Evolutionary conservation across 805 yeast species (phyloP).

Genomic region (Lipomyces mesembrius): DNA sequence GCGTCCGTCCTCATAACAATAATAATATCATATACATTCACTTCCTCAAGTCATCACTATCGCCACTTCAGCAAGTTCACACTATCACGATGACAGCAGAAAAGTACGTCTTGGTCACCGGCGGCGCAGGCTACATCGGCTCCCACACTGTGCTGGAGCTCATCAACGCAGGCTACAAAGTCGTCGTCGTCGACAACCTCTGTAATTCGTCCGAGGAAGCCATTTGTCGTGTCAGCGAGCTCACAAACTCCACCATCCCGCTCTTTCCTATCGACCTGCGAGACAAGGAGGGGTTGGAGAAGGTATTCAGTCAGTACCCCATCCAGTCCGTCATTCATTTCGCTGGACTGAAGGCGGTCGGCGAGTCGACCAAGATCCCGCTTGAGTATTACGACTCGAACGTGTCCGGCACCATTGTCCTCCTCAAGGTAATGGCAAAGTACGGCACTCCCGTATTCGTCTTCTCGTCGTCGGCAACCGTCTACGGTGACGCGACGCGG

Average conservation of each 20-base stretch:
- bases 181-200: slow-evolving; percentile 74
- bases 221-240: slow-evolving; percentile 61
- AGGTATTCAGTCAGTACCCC: slow-evolving; percentile 55
- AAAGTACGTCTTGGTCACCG: slow-evolving; percentile 68
- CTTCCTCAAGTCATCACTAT: neutral
- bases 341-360: slow-evolving; percentile 84
- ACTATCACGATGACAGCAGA: slow-evolving; percentile 16
- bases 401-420: slow-evolving; percentile 63
- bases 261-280: slow-evolving; percentile 64
- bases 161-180: slow-evolving; percentile 64
- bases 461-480: slow-evolving; percentile 81
- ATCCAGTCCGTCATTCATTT: slow-evolving; percentile 72
- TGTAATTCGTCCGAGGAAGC: slow-evolving; percentile 70
- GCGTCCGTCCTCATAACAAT: too few species aligned
- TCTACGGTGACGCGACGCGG: slow-evolving; percentile 79
- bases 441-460: slow-evolving; percentile 60
- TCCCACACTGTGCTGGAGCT: slow-evolving; percentile 76
- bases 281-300: slow-evolving; percentile 54
- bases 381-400: slow-evolving; percentile 70
- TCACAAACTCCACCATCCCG: slow-evolving; percentile 53
- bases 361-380: slow-evolving; percentile 73
- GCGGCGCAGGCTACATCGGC: slow-evolving; percentile 88
- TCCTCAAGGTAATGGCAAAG: slow-evolving; percentile 59
- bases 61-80: neutral
- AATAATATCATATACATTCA: too few species aligned